phyloP scores from a whole-genome alignment of 2,329 filamentous ascomycete genomes.

The Grosmannia penicillata region DNA sequence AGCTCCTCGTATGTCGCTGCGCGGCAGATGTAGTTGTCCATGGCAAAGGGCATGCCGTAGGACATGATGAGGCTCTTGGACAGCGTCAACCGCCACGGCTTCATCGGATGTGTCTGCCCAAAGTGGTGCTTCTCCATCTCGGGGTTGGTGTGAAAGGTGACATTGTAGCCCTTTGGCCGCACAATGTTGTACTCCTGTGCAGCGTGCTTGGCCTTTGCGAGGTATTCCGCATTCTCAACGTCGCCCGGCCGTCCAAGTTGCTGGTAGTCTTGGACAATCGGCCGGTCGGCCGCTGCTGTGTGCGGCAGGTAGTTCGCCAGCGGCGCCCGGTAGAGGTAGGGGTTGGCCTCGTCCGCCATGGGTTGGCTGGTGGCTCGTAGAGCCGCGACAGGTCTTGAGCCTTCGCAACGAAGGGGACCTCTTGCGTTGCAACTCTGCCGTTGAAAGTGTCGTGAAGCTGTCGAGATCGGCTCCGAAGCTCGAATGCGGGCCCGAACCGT shows the following conservation, averaged over 20 bases:
- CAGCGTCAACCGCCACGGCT: slow-evolving; percentile 90
- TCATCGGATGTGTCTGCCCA: slow-evolving; percentile 95
- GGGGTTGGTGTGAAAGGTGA: slow-evolving; percentile 92
- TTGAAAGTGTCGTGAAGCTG: no score
- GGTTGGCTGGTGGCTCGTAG: not conserved
- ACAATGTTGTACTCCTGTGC: slow-evolving; percentile 55
- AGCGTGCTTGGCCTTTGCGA: slow-evolving; percentile 40
- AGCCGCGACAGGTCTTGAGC: not conserved
- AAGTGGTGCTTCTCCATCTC: slow-evolving; percentile 96
- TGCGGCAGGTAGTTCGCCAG: slow-evolving; percentile 48
- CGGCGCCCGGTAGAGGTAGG: slow-evolving; percentile 37
- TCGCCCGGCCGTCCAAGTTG: slow-evolving; percentile 36
- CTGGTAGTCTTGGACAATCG: slow-evolving; percentile 35
- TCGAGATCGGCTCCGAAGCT: no score
- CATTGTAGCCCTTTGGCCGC: slow-evolving; percentile 70
- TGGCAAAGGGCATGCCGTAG: slow-evolving; percentile 90
- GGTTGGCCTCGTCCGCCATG: slow-evolving; percentile 27
- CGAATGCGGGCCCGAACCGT: no score
- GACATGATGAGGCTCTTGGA: slow-evolving; percentile 90
- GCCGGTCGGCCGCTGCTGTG: slow-evolving; percentile 31
- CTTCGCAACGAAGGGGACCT: no score
- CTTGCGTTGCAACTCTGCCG: no score
- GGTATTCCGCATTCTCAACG: slow-evolving; percentile 40
- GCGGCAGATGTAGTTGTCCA: slow-evolving; percentile 84
- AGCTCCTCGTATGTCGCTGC: slow-evolving; percentile 80